A percentile compares a stretch with the other conserved stretches of the same genome.
phyloP scores from a whole-genome alignment of 306 rosid species.

The Abrus pulchellus region DNA sequence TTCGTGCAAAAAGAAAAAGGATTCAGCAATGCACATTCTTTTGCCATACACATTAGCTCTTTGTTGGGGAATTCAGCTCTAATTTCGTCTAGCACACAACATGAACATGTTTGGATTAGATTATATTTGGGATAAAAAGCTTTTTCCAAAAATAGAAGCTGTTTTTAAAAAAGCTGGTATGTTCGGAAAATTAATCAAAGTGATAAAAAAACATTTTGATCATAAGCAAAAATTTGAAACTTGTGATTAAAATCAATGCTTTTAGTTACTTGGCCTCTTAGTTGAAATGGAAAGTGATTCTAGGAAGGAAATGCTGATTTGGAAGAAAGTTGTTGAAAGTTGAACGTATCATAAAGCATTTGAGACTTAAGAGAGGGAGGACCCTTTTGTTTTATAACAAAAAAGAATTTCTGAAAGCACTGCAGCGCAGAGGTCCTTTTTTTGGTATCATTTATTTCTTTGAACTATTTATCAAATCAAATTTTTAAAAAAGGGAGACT shows the following conservation, averaged over 20 bases:
- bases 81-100: constrained; percentile 29
- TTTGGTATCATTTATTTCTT: constrained; percentile 29
- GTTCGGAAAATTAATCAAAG: not conserved
- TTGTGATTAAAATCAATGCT: not conserved
- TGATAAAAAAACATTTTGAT: not conserved
- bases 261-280: constrained; percentile 16
- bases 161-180: not conserved
- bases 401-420: constrained; percentile 36
- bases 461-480: constrained; percentile 27
- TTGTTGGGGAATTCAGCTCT: constrained; percentile 28
- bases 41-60: constrained; percentile 27
- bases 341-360: constrained; percentile 25
- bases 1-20: constrained; percentile 38
- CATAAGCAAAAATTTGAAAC: not conserved
- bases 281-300: constrained; percentile 42
- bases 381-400: constrained; percentile 28
- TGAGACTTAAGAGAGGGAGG: constrained; percentile 16
- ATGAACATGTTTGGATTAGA: not conserved
- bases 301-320: constrained; percentile 22
- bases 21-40: constrained; percentile 33
- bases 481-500: not conserved
- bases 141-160: not conserved
- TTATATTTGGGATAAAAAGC: not conserved
- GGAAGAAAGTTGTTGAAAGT: constrained; percentile 29
- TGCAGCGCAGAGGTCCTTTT: constrained; percentile 24